phyloP scores from a whole-genome alignment of 345 rosid genomes.

The Citrus reticulata region DNA sequence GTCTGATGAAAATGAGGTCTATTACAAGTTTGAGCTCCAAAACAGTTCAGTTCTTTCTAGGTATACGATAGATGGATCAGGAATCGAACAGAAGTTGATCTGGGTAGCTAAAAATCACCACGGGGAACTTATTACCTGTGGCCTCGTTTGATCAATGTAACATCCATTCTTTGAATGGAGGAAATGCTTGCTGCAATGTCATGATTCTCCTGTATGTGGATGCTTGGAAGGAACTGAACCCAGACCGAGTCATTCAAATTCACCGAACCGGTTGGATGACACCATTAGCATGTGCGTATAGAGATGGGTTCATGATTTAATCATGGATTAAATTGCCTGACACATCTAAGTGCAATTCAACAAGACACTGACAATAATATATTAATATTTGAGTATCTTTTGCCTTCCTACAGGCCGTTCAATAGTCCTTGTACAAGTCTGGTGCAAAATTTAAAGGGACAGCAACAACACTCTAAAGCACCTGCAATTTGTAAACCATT shows the following conservation, averaged over 20 bases:
- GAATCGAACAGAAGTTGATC: conserved; percentile 11
- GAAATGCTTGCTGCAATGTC: conserved; percentile 36
- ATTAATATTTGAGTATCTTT: neutral
- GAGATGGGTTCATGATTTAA: conserved; percentile 31
- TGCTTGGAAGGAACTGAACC: conserved; percentile 51
- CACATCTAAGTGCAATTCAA: no score
- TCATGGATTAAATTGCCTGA: no score
- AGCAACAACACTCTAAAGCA: neutral
- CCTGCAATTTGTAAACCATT: neutral
- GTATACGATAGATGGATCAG: conserved; percentile 8
- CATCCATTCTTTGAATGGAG: conserved; percentile 29
- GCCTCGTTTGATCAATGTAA: conserved; percentile 36
- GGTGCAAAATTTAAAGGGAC: neutral
- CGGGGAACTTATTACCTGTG: no score
- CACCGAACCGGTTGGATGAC: conserved; percentile 34
- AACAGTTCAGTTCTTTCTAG: conserved; percentile 26
- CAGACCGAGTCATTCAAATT: conserved; percentile 27
- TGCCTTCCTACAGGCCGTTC: neutral
- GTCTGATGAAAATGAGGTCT: conserved; percentile 27
- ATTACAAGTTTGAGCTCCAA: conserved; percentile 24
- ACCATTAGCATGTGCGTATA: conserved; percentile 18
- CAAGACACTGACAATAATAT: neutral
- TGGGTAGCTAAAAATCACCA: no score
- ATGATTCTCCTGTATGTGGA: conserved; percentile 29
- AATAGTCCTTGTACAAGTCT: neutral